Evolutionary conservation across 164 flowering plant species (phyloP), one percentile per base, ranked within the genome.

Genomic region (Akebia trifoliata): DNA sequence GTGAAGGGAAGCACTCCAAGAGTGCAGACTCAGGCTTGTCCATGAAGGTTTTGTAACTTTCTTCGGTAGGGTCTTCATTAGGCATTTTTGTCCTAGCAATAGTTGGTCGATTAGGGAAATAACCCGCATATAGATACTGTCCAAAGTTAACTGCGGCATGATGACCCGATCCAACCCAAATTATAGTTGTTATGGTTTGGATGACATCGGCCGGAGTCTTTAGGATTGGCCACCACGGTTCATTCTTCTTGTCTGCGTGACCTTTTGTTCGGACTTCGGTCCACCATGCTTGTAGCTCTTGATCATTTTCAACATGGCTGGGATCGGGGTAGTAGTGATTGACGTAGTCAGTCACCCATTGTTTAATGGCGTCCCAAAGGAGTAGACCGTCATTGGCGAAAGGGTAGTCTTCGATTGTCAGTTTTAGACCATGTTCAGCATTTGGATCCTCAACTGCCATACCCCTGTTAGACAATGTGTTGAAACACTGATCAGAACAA

Each of bases 81-180:
- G 92, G 92, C 77, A 90, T 75, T 2, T 67, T 77, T 6, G 34
- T 67, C 38, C 97, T 60, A 0, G 85, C 74, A 17, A 73, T 74
- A 2, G 90, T 80, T 0, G 97, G 90, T 52, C 94, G 67, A 62
- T 80, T 84, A 0, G 96, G 94, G 57, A 89, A 72, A 56, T 86
- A 89, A 1, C 85, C 94, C 0, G 64, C 86, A 38, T 68, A 89
- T 10, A 63, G 56, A 54, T 84, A 86, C 53, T 89, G 90, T 0
- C 87, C 91, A 36, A 89, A 89, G 73, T 89, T 89, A 20, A 81
- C 85, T 0, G 96, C 87, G 0, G 96, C 87, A 35, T 86, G 94
- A 72, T 82, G 91, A 17, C 77, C 87, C 0, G 90, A 81, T 6
- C 75, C 62, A 0, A 86, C 83, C 96, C 96, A 89, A 0, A 75